Conservation (phyloP, 176 grass and related monocot species). For the Musa beccarii region DNA sequence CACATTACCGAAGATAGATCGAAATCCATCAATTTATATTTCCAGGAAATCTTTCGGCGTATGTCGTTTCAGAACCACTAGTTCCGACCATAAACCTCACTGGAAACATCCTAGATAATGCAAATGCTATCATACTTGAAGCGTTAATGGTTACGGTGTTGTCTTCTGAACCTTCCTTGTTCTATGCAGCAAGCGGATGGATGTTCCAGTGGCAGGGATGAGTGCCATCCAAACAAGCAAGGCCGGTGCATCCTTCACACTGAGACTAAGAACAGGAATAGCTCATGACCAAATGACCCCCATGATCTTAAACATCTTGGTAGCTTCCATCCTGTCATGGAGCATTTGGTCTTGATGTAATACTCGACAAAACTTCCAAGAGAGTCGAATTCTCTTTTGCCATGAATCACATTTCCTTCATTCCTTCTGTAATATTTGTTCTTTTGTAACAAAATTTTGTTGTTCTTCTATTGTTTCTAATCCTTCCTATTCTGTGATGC, state of each 20-base stretch:
- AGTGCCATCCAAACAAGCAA: neutral
- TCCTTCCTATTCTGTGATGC: too few species aligned
- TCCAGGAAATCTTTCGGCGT: too few species aligned
- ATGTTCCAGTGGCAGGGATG: neutral
- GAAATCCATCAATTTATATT: too few species aligned
- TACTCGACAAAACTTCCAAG: too few species aligned
- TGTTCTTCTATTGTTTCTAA: neutral
- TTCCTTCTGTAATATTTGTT: neutral
- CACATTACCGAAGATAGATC: too few species aligned
- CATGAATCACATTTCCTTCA: neutral
- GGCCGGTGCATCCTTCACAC: neutral
- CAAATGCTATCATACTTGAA: neutral
- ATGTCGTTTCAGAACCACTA: too few species aligned
- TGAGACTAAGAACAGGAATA: neutral
- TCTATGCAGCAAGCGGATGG: constrained; percentile 1
- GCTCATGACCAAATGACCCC: neutral
- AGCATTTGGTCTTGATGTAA: neutral
- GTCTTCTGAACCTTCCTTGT: neutral
- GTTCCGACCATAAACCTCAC: too few species aligned
- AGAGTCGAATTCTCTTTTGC: neutral
- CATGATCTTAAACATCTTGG: neutral
- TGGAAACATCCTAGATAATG: too few species aligned
- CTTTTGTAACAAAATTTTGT: neutral
- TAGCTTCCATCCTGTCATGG: neutral
- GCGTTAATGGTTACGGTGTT: neutral